A percentile compares a stretch with the other conserved stretches of the same genome.
phyloP scores from a whole-genome alignment of 2,329 filamentous ascomycete genomes.

The Metarhizium sp. region DNA sequence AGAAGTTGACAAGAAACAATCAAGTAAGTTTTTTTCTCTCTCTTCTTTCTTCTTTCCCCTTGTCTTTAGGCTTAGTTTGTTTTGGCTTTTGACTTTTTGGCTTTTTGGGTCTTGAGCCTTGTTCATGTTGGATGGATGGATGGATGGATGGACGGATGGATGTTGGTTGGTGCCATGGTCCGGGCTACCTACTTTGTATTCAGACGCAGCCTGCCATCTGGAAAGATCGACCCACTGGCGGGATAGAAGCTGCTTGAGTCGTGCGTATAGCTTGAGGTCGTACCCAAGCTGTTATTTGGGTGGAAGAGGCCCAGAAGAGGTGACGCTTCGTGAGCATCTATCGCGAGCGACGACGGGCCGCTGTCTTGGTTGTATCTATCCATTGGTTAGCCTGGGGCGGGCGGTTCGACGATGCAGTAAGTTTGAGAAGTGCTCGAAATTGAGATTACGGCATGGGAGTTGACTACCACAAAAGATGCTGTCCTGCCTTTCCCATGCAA shows the following conservation, averaged over 20 bases:
- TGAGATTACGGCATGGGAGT: constrained; percentile 6
- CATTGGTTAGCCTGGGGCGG: constrained; percentile 6
- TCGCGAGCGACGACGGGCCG: constrained; percentile 40
- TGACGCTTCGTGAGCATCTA: constrained; percentile 43
- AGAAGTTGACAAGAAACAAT: constrained; percentile 7
- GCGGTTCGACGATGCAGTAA: constrained; percentile 6
- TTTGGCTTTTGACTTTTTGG: background rate
- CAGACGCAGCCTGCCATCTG: constrained; percentile 46
- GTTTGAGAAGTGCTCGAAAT: constrained; percentile 5
- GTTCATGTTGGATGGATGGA: background rate
- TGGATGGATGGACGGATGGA: background rate
- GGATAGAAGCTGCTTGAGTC: constrained; percentile 41
- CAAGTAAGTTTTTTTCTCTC: too few species aligned
- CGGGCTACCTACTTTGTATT: constrained; percentile 41
- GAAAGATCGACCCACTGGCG: constrained; percentile 32
- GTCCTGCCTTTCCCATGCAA: constrained; percentile 26
- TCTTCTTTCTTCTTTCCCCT: too few species aligned
- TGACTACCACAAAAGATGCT: constrained; percentile 23
- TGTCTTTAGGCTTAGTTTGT: background rate
- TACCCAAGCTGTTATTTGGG: constrained; percentile 33
- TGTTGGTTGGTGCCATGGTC: constrained; percentile 3
- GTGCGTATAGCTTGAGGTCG: constrained; percentile 37
- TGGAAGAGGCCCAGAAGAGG: constrained; percentile 43
- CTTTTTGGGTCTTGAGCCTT: background rate
- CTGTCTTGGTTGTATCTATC: constrained; percentile 47